Conservation (phyloP, 306 rosid genomes). For the Spatholobus suberectus region DNA sequence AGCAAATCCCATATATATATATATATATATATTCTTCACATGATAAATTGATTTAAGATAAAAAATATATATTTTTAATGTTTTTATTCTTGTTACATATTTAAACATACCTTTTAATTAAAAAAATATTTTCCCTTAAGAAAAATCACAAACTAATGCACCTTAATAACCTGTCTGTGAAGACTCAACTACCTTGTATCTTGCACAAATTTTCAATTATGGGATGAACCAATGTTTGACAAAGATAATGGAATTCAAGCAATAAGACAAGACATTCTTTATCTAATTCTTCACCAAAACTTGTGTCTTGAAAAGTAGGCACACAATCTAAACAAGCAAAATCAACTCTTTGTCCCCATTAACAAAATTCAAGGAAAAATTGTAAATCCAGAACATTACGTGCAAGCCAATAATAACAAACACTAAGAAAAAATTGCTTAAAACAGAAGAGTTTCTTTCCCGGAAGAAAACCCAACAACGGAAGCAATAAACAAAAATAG, state of each 20-base stretch:
- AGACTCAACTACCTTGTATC: background rate
- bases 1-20: too few species aligned
- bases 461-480: background rate
- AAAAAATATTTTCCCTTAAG: background rate
- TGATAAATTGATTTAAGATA: background rate
- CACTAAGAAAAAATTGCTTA: conserved; percentile 11
- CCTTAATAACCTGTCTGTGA: background rate
- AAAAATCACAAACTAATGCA: background rate
- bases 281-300: background rate
- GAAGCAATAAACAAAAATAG: background rate
- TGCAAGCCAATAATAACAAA: conserved; percentile 23
- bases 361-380: background rate
- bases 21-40: background rate
- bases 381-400: conserved; percentile 24
- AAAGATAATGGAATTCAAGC: background rate
- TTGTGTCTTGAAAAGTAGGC: background rate
- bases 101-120: background rate
- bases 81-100: background rate
- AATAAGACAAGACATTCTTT: background rate
- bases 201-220: background rate
- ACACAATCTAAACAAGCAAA: background rate
- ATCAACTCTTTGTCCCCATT: background rate
- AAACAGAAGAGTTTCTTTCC: conserved; percentile 25
- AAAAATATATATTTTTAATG: background rate
- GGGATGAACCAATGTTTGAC: background rate